Conservation (phyloP, 257 asterid species). For the Gentiana straminea region DNA sequence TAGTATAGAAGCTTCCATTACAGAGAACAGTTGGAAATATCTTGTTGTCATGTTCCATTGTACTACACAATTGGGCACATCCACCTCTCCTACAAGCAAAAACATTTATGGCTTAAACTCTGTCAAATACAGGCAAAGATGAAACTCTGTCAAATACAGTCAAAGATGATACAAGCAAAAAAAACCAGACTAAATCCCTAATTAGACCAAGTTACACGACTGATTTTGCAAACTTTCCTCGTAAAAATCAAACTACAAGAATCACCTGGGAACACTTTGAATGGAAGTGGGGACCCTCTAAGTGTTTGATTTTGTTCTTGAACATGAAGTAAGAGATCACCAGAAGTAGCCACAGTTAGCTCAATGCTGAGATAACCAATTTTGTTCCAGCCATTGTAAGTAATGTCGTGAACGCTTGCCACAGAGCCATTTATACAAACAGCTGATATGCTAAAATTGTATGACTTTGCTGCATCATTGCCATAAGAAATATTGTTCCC, state of each 20-base stretch:
- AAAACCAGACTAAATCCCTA: too few species aligned
- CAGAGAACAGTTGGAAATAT: slow-evolving; percentile 59
- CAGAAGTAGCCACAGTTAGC: slow-evolving; percentile 50
- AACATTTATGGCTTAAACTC: too few species aligned
- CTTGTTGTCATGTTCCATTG: slow-evolving; percentile 38
- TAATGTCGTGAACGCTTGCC: slow-evolving; percentile 30
- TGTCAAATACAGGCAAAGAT: too few species aligned
- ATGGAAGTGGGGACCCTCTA: slow-evolving; percentile 50
- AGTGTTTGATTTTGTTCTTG: slow-evolving; percentile 48
- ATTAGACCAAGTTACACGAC: too few species aligned
- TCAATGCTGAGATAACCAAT: slow-evolving; percentile 43
- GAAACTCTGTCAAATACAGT: too few species aligned
- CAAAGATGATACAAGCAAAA: too few species aligned
- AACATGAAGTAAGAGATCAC: slow-evolving; percentile 53
- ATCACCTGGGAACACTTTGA: slow-evolving; percentile 76
- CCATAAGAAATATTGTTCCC: slow-evolving; percentile 63
- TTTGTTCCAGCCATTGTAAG: slow-evolving; percentile 49
- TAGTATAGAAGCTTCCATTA: slow-evolving; percentile 63
- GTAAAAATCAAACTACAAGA: background rate
- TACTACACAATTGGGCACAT: slow-evolving; percentile 38
- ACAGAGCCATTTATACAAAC: slow-evolving; percentile 25
- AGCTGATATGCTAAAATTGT: slow-evolving; percentile 34
- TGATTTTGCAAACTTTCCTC: too few species aligned
- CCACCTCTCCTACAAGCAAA: slow-evolving; percentile 49
- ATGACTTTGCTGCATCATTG: slow-evolving; percentile 24